Evolutionary conservation across 1,284 basidiomycete genomes (phyloP).

Genomic region (Stereum hirsutum): DNA sequence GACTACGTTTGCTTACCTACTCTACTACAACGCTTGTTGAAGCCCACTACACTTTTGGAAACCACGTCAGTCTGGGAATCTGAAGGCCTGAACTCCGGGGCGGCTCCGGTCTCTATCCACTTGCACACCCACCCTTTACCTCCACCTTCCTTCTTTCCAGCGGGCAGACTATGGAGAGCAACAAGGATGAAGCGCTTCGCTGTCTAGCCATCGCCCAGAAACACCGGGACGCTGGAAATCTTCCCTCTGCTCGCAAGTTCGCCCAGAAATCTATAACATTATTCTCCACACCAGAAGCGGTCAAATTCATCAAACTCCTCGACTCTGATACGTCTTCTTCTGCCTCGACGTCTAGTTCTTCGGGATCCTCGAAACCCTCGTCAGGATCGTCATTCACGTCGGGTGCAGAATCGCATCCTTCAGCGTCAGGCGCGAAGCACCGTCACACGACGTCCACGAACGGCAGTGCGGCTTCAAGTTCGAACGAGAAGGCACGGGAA

Average conservation of each 20-base stretch:
- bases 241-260: slow-evolving; percentile 79
- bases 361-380: slow-evolving; percentile 24
- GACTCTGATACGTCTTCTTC: slow-evolving; percentile 37
- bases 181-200: slow-evolving; percentile 82
- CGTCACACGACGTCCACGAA: slow-evolving; percentile 31
- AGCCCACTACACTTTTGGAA: too few species aligned
- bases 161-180: slow-evolving; percentile 64
- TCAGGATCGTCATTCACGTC: slow-evolving; percentile 26
- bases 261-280: slow-evolving; percentile 84
- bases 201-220: slow-evolving; percentile 73
- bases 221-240: slow-evolving; percentile 65
- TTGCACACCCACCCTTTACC: slow-evolving; percentile 11
- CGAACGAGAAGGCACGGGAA: slow-evolving; percentile 71
- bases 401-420: slow-evolving; percentile 57
- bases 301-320: slow-evolving; percentile 57
- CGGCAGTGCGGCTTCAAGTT: slow-evolving; percentile 33
- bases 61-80: too few species aligned
- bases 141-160: slow-evolving; percentile 7
- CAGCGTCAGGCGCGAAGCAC: slow-evolving; percentile 54
- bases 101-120: slow-evolving; percentile 13
- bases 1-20: too few species aligned
- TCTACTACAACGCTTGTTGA: too few species aligned
- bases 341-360: slow-evolving; percentile 21
- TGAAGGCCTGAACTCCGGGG: too few species aligned
- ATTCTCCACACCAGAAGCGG: slow-evolving; percentile 76